phyloP scores from a whole-genome alignment of 352 stramenopile species.

The Phytophthora sp. region DNA sequence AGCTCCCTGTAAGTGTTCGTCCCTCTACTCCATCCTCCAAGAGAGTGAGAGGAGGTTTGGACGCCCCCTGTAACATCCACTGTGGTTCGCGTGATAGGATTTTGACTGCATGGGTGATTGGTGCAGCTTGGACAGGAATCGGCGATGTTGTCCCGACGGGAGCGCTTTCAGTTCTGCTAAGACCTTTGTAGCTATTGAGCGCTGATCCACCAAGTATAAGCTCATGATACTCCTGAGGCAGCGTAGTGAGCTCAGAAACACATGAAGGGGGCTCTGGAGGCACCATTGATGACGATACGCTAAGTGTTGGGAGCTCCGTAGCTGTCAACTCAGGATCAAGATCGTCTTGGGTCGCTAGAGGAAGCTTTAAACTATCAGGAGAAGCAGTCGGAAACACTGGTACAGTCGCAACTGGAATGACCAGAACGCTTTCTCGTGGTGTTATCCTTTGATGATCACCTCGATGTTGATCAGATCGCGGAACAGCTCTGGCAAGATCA shows the following conservation, averaged over 20 bases:
- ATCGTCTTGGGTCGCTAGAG: too few species aligned
- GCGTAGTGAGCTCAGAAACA: conserved; percentile 28
- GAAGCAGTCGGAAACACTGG: neutral
- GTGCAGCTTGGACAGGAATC: neutral
- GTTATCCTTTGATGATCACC: neutral
- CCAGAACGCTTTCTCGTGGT: neutral
- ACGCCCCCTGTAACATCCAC: conserved; percentile 12
- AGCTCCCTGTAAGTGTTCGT: conserved; percentile 15
- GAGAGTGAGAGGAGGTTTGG: conserved; percentile 8
- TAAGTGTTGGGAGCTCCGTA: conserved; percentile 6
- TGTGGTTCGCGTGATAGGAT: neutral
- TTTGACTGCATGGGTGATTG: neutral
- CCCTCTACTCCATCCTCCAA: conserved; percentile 27
- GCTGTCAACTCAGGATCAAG: neutral
- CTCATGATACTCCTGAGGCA: conserved; percentile 33
- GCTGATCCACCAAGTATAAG: conserved; percentile 24
- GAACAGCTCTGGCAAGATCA: conserved; percentile 22
- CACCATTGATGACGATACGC: conserved; percentile 6
- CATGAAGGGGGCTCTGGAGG: conserved; percentile 14
- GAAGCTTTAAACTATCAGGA: neutral
- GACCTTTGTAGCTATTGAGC: conserved; percentile 6
- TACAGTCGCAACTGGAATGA: neutral
- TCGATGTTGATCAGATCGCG: neutral
- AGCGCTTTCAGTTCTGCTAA: conserved; percentile 17
- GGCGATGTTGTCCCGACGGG: conserved; percentile 2